Evolutionary conservation across 768 basidiomycete genomes (phyloP), one percentile per base, ranked within the genome.

Genomic region (Tulasnella sp.): DNA sequence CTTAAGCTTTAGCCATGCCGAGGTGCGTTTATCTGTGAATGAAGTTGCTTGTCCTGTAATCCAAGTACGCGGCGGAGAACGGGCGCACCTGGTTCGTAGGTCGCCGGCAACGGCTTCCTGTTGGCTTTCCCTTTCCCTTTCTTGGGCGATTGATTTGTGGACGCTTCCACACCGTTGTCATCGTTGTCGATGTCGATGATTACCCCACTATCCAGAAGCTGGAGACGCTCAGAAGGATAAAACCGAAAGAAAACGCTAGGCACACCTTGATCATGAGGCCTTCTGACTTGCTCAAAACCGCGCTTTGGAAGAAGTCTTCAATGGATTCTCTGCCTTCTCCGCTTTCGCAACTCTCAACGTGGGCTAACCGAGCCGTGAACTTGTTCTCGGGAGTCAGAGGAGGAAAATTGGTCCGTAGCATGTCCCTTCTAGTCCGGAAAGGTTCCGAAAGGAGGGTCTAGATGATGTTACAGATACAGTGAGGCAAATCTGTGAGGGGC

Each of bases 251-350:
- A 23, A 31, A 27, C 34, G 36, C 48, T 41, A 25, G 27, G 62
- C 73, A 25, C 40, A 82, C 84, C 70, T 96, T 96, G 65, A 94
- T 77, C 91, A 96, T 93, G 61, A 94, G 72, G n/a, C 92, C 92
- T 68, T 96, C 92, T 56, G 84, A 86, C 54, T 81, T 80, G 65
- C 82, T 82, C 65, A 80, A 78, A 21, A 90, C 75, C 2, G 86
- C 83, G 58, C 74, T 74, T 64, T 79, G 70, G 79, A 89, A 88
- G 68, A 94, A 94, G 4, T 71, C 75, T 66, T 85, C 77, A 6
- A 94, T 74, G 11, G 68, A 73, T n/a, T 75, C 75, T 55, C 76
- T 73, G 12, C 81, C 84, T 40, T 73, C 72, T 35, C 75, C 72
- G 63, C 84, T 83, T 61, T 82, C 80, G 58, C 80, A 78, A 58